phyloP scores from a whole-genome alignment of 352 stramenopile genomes.

The Phytopythium vexans region DNA sequence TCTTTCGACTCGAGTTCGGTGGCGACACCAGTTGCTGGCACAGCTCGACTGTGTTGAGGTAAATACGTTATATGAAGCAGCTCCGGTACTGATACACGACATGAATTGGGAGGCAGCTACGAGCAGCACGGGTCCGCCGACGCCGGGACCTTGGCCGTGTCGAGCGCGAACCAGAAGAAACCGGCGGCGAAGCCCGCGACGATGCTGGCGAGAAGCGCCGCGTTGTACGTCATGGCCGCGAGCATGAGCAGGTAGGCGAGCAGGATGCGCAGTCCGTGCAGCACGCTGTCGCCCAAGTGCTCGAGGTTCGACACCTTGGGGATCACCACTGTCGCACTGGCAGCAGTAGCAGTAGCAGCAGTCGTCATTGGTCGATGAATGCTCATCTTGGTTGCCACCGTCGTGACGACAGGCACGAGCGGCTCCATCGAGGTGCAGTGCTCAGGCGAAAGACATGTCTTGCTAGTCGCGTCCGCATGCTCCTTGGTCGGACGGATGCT shows the following conservation, averaged over 20 bases:
- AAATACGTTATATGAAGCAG: too few relatives aligned
- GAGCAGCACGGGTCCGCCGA: conserved; percentile 74
- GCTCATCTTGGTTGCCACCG: conserved; percentile 9
- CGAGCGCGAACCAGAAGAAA: conserved; percentile 67
- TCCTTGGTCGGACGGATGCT: background rate
- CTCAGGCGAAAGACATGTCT: background rate
- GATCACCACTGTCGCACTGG: conserved; percentile 2
- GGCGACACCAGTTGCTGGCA: too few relatives aligned
- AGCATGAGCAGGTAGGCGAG: conserved; percentile 81
- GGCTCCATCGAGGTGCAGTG: conserved; percentile 6
- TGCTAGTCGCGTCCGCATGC: too few relatives aligned
- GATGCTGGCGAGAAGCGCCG: conserved; percentile 55
- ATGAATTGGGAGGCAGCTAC: conserved; percentile 5
- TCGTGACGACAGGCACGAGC: conserved; percentile 11
- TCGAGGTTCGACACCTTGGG: conserved; percentile 45
- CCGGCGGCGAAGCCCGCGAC: conserved; percentile 61
- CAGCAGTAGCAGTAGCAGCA: background rate
- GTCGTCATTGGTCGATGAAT: background rate
- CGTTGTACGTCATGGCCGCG: conserved; percentile 77
- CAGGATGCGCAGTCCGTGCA: conserved; percentile 63
- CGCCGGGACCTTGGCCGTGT: conserved; percentile 62
- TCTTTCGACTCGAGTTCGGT: too few relatives aligned
- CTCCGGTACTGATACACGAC: conserved; percentile 7
- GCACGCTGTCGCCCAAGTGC: conserved; percentile 55
- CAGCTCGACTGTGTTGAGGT: too few relatives aligned